Evolutionary conservation across 345 rosid species (phyloP).

Genomic region (Carallia brachiata): DNA sequence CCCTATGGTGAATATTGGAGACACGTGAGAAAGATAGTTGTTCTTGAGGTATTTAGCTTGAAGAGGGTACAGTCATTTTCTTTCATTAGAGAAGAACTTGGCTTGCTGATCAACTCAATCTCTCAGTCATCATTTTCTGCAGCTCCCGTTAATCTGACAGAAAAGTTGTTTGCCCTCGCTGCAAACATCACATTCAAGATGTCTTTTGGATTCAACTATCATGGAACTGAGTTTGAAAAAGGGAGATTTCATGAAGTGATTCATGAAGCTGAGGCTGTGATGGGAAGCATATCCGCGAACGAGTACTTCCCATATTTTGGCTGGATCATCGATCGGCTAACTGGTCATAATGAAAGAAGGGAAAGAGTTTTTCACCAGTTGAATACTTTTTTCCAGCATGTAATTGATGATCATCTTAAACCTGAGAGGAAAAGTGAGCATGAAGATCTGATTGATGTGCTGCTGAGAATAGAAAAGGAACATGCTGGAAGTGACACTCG

Average conservation of each 20-base stretch:
- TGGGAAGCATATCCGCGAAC: slow-evolving; percentile 26
- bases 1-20: slow-evolving; percentile 15
- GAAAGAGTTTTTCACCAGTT: slow-evolving; percentile 33
- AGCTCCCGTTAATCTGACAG: slow-evolving; percentile 5
- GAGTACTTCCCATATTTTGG: slow-evolving; percentile 41
- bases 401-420: slow-evolving; percentile 39
- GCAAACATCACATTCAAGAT: slow-evolving; percentile 8
- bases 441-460: slow-evolving; percentile 47
- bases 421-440: slow-evolving; percentile 16
- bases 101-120: slow-evolving; percentile 3
- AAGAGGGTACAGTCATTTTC: slow-evolving; percentile 17
- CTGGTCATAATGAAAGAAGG: slow-evolving; percentile 26
- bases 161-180: neutral
- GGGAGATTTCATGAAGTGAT: slow-evolving; percentile 28
- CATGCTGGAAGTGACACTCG: slow-evolving; percentile 13
- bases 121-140: neutral
- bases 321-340: slow-evolving; percentile 35
- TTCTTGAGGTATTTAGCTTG: slow-evolving; percentile 3
- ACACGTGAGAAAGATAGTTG: neutral
- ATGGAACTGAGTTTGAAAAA: slow-evolving; percentile 17
- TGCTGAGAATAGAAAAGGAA: slow-evolving; percentile 35
- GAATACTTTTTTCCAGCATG: slow-evolving; percentile 36
- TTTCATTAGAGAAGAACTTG: slow-evolving; percentile 14
- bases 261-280: slow-evolving; percentile 19
- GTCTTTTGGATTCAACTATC: neutral